These are phyloP conservation scores for Effrenium voratum DNA, from an alignment of 73 alveolate species.

Conservation along the genomic window DNA sequence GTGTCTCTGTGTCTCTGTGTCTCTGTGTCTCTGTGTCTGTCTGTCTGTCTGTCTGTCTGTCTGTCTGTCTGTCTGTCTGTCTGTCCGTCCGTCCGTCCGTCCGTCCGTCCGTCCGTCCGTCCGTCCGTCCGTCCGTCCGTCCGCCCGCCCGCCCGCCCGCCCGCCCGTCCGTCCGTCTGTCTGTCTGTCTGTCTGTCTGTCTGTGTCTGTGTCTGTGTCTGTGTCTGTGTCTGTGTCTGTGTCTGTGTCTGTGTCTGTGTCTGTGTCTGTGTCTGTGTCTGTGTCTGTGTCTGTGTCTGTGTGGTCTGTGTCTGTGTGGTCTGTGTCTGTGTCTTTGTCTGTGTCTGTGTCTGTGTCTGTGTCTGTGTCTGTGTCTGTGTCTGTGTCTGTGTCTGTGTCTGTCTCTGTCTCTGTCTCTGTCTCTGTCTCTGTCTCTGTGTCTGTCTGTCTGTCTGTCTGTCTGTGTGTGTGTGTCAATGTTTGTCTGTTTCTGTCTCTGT, in stretches of 20 bases:
- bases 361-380: conserved; percentile 23
- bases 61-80: not conserved
- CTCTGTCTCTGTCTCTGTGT: not conserved
- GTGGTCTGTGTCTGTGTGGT: not conserved
- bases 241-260: not conserved
- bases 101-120: not conserved
- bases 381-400: conserved; percentile 11
- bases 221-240: not conserved
- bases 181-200: conserved; percentile 11
- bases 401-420: conserved; percentile 17
- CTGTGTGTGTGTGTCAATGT: not conserved
- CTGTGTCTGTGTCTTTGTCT: not conserved
- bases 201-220: conserved; percentile 18
- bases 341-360: conserved; percentile 11
- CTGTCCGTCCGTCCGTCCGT: not conserved
- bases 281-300: not conserved
- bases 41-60: conserved; percentile 12
- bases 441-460: not conserved
- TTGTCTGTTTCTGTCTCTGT: not conserved
- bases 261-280: not conserved
- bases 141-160: not conserved
- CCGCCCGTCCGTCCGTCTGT: not conserved
- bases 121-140: not conserved
- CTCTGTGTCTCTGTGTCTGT: conserved; percentile 22
- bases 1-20: conserved; percentile 34